phyloP scores from a whole-genome alignment of 2,329 filamentous ascomycete species.

The Chrysoporthe cubensis region DNA sequence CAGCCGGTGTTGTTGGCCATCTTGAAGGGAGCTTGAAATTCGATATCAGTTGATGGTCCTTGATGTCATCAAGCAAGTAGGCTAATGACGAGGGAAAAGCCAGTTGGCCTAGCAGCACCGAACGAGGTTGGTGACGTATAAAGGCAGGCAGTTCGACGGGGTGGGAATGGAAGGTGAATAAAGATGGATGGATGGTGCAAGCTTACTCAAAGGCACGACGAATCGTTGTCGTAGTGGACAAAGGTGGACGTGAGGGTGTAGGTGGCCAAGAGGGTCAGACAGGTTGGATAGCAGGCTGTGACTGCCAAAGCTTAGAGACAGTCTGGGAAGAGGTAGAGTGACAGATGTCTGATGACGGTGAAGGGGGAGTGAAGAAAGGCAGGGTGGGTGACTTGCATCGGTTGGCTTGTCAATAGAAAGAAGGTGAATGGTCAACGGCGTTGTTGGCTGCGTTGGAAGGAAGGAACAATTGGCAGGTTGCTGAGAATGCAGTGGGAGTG shows the following conservation, averaged over 20 bases:
- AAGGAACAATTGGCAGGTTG: neutral
- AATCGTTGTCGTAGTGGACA: neutral
- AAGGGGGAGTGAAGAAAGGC: neutral
- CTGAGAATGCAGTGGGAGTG: neutral
- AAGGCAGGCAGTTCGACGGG: neutral
- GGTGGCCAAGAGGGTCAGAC: neutral
- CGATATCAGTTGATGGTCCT: neutral
- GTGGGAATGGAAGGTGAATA: neutral
- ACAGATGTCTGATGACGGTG: neutral
- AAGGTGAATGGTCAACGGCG: neutral
- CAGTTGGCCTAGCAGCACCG: neutral
- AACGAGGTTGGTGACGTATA: neutral
- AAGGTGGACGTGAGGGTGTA: neutral
- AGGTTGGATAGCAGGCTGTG: neutral
- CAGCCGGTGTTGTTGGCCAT: neutral
- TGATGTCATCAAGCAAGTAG: neutral
- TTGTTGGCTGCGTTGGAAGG: neutral
- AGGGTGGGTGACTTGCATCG: neutral
- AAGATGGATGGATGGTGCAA: neutral
- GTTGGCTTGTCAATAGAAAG: neutral
- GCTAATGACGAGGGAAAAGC: neutral
- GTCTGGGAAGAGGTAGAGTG: neutral
- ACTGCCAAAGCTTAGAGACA: neutral
- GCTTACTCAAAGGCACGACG: slow-evolving; percentile 1
- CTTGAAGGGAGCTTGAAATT: neutral